Evolutionary conservation across 495 filamentous ascomycete species (phyloP).

Genomic region (Geoglossum glabrum): DNA sequence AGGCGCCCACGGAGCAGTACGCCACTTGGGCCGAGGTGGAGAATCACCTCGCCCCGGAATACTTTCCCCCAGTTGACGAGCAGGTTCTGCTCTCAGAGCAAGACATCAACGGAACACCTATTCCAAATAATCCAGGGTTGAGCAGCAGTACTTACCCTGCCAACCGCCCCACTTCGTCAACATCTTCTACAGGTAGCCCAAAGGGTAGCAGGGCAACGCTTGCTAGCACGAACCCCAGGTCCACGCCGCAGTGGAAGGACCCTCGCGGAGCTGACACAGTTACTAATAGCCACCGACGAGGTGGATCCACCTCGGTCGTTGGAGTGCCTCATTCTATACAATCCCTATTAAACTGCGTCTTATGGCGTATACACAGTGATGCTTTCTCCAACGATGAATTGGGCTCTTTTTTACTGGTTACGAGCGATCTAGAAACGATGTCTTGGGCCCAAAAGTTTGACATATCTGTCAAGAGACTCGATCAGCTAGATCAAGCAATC

Average conservation of each 20-base stretch:
- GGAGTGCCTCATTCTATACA: conserved; percentile 25
- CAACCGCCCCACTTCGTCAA: neutral
- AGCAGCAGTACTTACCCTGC: neutral
- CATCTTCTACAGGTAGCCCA: neutral
- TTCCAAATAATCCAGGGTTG: too few relatives aligned
- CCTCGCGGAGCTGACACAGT: conserved; percentile 1
- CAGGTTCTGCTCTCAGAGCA: conserved; percentile 9
- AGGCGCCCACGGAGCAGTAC: conserved; percentile 38
- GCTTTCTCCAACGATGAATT: conserved; percentile 19
- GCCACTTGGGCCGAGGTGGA: conserved; percentile 41
- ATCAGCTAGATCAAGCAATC: conserved; percentile 37
- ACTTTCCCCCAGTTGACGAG: conserved; percentile 3
- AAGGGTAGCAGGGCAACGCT: neutral
- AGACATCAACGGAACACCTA: neutral
- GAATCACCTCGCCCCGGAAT: conserved; percentile 27
- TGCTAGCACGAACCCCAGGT: neutral
- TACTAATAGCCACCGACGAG: neutral
- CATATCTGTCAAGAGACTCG: conserved; percentile 36
- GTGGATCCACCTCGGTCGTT: neutral
- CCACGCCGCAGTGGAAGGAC: neutral
- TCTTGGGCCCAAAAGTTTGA: conserved; percentile 39
- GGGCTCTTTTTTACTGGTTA: conserved; percentile 30
- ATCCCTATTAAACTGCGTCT: conserved; percentile 38
- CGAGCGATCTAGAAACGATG: conserved; percentile 35
- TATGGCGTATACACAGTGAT: conserved; percentile 37